Base-by-base conservation (phyloP, 2,329 filamentous ascomycete species). In the Remersonia thermophila region DNA sequence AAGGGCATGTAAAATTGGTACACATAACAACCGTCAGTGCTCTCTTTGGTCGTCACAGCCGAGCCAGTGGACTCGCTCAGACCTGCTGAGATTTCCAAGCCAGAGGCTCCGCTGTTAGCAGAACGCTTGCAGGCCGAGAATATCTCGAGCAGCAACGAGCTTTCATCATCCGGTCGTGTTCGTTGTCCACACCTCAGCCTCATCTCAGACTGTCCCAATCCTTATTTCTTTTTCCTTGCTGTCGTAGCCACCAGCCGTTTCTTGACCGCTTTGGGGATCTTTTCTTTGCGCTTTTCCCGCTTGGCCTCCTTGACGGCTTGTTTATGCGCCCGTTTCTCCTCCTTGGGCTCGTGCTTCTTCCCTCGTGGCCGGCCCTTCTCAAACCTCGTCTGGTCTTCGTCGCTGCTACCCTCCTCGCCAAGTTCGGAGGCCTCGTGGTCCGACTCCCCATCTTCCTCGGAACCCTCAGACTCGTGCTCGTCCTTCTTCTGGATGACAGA, bases 251-350 rank as follows among this genome's bases (percentile, higher is more conserved):
- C 73, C 39, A 93, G 60, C 55, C 81, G 83, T 67, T 95, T 96
- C 71, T 98, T 98, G 25, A 94, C 47, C 55, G 93, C 77, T 63
- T 98, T 98, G 0, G 91, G 89, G 62, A 98, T 93, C 67, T 98
- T 98, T 3, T 83, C 82, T 58, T 89, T 84, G 41, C 91, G 69
- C 65, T 93, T 86, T 58, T 95, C 87, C 26, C 85, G 77, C 65
- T 94, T 95, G 52, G 87, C 89, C 52, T 95, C 89, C 62, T 96
- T 98, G 48, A 95, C 81, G 2, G 81, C 80, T 55, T 76, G 73
- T 58, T 98, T 98, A 58, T 95, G 91, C 46, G 57, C 55, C 64
- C 79, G 81, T 58, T 95, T 96, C 40, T 74, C 75, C 10, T 94
- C 85, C 60, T 95, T 95, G 51, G 95, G 85, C 55, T 91, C 80